A percentile compares a stretch with the other conserved stretches of the same genome.
phyloP scores from a whole-genome alignment of 2,329 filamentous ascomycete genomes.

The Penicillium brevicompactum region DNA sequence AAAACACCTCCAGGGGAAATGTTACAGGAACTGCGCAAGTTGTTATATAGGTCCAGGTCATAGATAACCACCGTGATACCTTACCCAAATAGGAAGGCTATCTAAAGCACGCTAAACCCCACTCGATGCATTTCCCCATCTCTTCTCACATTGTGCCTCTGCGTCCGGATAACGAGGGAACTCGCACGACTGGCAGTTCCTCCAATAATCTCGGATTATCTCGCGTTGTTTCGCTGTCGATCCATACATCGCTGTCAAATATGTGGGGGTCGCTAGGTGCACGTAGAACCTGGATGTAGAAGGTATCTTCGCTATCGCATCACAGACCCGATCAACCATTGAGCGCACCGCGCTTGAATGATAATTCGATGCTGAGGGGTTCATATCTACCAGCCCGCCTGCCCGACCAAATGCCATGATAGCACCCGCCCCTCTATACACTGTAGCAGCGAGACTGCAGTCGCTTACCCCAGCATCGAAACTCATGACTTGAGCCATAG shows the following conservation, averaged over 20 bases:
- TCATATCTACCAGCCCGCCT: neutral
- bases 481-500: constrained; percentile 23
- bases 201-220: constrained; percentile 42
- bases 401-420: constrained; percentile 34
- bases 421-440: constrained; percentile 40
- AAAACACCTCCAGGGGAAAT: neutral
- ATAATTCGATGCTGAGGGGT: neutral
- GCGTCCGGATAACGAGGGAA: constrained; percentile 42
- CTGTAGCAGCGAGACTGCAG: constrained; percentile 28
- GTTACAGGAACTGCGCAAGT: neutral
- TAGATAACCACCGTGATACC: constrained; percentile 20
- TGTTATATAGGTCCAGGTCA: constrained; percentile 2
- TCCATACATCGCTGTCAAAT: constrained; percentile 42
- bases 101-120: constrained; percentile 11
- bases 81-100: constrained; percentile 28
- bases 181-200: constrained; percentile 39
- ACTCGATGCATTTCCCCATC: constrained; percentile 33
- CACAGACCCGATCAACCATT: constrained; percentile 40
- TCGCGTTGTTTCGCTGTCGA: constrained; percentile 36
- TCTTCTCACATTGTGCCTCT: constrained; percentile 36
- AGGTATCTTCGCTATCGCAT: constrained; percentile 33
- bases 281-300: constrained; percentile 42
- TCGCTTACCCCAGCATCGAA: constrained; percentile 19
- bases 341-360: constrained; percentile 25
- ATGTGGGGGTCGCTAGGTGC: constrained; percentile 43